Evolutionary conservation across 2,329 filamentous ascomycete species (phyloP), one percentile per base, ranked within the genome.

Genomic region (Pseudogymnoascus sp.): DNA sequence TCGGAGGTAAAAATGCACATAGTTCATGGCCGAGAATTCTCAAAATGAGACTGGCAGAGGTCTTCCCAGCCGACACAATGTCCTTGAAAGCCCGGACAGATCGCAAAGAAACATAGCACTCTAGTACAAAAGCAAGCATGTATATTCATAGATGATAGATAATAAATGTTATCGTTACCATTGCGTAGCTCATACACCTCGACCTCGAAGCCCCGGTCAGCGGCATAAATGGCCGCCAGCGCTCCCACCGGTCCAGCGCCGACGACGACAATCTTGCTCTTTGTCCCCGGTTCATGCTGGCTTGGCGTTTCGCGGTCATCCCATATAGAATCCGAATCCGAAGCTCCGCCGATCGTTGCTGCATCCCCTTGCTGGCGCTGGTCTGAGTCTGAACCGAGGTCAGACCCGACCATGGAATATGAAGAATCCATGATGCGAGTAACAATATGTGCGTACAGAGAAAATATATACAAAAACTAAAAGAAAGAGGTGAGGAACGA

Each of bases 221-320:
- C 93, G 61, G 94, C 93, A 78, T 97, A 99, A 5, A 99, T 78
- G 45, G 92, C 94, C 25, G 94, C 92, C 42, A 99, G 79, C 9
- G 92, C 90, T 39, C 94, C 94, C 6, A 99, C 94, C 0, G 94
- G 94, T 1, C 94, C 94, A 61, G 92, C 94, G 61, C 94, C 94
- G 58, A 99, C 87, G 55, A 99, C 82, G 18, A 96, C 82, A 61
- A 48, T 48, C 42, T 48, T 48, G 42, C 13, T 7, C 25, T 48
- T 48, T 29, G 21, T 29, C 42, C 25, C 25, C 5, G 7, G n/a
- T 48, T 9, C 12, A 29, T 48, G 42, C 25, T 48, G 42, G 3
- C 12, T 29, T 29, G n/a, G 25, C 13, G 12, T 29, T 48, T 48
- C 42, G 12, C 42, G 42, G 13, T 10, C 42, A 48, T 48, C 42